Evolutionary conservation across 1,284 basidiomycete genomes (phyloP).

Genomic region (Ganoderma sinense): DNA sequence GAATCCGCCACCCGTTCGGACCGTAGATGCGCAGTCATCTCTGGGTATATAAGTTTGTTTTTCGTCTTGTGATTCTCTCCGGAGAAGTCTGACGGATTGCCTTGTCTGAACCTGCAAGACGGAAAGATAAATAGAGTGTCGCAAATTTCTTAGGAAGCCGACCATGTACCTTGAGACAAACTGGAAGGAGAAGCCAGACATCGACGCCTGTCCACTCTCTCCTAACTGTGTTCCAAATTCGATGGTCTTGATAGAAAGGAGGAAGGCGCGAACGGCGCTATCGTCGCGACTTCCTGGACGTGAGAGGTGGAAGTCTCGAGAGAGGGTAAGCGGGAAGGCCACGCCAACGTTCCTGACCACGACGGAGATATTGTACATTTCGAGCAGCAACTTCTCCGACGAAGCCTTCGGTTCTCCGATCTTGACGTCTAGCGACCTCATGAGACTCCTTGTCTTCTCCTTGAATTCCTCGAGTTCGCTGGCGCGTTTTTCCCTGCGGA

Average conservation of each 20-base stretch:
- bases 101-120: slow-evolving; percentile 75
- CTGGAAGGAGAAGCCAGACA: slow-evolving; percentile 82
- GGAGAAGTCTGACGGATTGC: slow-evolving; percentile 71
- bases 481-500: slow-evolving; percentile 76
- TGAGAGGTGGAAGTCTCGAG: slow-evolving; percentile 58
- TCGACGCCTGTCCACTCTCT: slow-evolving; percentile 79
- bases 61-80: slow-evolving; percentile 74
- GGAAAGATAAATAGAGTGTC: background rate
- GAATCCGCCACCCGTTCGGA: slow-evolving; percentile 58
- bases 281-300: slow-evolving; percentile 44
- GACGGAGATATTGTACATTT: slow-evolving; percentile 70
- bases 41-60: slow-evolving; percentile 83
- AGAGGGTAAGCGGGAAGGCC: slow-evolving; percentile 80
- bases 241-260: slow-evolving; percentile 82
- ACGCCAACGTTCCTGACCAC: slow-evolving; percentile 79
- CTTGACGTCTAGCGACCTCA: slow-evolving; percentile 77
- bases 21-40: slow-evolving; percentile 80
- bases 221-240: slow-evolving; percentile 77
- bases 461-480: slow-evolving; percentile 84
- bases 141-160: slow-evolving; percentile 1
- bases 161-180: slow-evolving; percentile 76
- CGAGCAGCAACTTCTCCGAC: slow-evolving; percentile 66
- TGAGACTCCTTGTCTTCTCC: slow-evolving; percentile 75
- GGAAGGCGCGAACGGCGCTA: slow-evolving; percentile 74
- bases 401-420: slow-evolving; percentile 47